Conservation (phyloP, 2,329 filamentous ascomycete genomes). For the Diaporthe sp. region DNA sequence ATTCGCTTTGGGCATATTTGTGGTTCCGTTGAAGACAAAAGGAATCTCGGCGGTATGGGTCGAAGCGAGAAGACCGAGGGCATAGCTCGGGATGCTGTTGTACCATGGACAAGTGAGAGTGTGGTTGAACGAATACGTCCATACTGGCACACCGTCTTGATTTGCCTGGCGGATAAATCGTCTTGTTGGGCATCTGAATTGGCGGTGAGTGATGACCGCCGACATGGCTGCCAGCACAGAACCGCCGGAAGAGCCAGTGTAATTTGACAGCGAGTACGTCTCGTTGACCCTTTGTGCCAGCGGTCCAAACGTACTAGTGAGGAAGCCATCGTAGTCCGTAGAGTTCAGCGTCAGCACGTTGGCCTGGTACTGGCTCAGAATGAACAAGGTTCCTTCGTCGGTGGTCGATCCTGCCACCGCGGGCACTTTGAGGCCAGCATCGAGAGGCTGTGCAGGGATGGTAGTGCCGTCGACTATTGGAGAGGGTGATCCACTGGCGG, state of each 20-base stretch:
- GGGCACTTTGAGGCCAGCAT: slow-evolving; percentile 45
- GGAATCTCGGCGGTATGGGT: slow-evolving; percentile 48
- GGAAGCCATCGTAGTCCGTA: slow-evolving; percentile 45
- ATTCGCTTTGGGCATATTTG: slow-evolving; percentile 41
- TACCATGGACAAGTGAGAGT: slow-evolving; percentile 44
- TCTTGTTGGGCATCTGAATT: slow-evolving; percentile 42
- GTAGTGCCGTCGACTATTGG: slow-evolving; percentile 46
- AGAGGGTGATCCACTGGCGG: slow-evolving; percentile 13
- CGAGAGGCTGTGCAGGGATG: slow-evolving; percentile 44
- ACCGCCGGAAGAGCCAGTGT: slow-evolving; percentile 36
- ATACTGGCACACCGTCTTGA: slow-evolving; percentile 41
- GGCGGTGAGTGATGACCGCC: slow-evolving; percentile 40
- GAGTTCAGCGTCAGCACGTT: slow-evolving; percentile 38
- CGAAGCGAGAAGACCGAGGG: slow-evolving; percentile 41
- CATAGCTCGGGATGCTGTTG: slow-evolving; percentile 34
- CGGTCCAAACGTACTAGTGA: slow-evolving; percentile 35
- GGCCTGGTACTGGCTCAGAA: slow-evolving; percentile 41
- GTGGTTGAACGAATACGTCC: slow-evolving; percentile 44
- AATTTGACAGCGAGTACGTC: slow-evolving; percentile 31
- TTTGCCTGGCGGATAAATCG: slow-evolving; percentile 39
- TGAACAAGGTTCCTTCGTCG: slow-evolving; percentile 45
- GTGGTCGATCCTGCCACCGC: slow-evolving; percentile 45
- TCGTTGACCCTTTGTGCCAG: slow-evolving; percentile 32
- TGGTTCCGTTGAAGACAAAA: slow-evolving; percentile 46
- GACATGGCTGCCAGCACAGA: slow-evolving; percentile 40